Conservation (phyloP, 1,284 basidiomycete species). For the Cryptococcus sp. region DNA sequence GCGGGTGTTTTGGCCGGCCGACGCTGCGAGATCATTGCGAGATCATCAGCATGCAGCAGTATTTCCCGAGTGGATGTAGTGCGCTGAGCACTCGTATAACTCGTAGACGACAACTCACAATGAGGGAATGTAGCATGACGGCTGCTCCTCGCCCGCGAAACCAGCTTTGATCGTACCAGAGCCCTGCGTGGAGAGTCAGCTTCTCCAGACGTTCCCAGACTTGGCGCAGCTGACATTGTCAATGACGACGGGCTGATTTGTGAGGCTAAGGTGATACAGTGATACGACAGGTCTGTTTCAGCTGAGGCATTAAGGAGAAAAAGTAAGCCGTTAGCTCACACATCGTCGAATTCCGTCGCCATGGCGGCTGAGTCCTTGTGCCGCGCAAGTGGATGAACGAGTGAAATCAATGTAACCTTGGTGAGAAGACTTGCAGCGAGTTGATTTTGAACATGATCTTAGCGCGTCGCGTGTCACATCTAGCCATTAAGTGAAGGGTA, state of each 20-base stretch:
- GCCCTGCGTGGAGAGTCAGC: constrained; percentile 61
- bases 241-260: constrained; percentile 69
- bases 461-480: too few species aligned
- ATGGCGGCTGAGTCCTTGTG: constrained; percentile 18
- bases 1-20: constrained; percentile 90
- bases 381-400: neutral
- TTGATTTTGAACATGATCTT: neutral
- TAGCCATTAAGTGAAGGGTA: too few species aligned
- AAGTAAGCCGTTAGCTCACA: constrained; percentile 30
- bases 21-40: constrained; percentile 65
- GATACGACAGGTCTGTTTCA: neutral
- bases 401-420: neutral
- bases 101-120: constrained; percentile 66
- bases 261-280: constrained; percentile 32
- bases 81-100: too few species aligned
- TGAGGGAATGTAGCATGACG: constrained; percentile 96
- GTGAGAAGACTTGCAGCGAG: neutral
- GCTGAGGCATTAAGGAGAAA: neutral
- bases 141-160: constrained; percentile 96
- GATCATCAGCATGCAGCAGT: neutral
- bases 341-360: constrained; percentile 51
- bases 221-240: constrained; percentile 74
- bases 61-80: neutral
- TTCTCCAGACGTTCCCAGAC: neutral
- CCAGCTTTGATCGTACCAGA: constrained; percentile 97